Evolutionary conservation across 257 asterid species (phyloP).

Genomic region (Scutellaria baicalensis): DNA sequence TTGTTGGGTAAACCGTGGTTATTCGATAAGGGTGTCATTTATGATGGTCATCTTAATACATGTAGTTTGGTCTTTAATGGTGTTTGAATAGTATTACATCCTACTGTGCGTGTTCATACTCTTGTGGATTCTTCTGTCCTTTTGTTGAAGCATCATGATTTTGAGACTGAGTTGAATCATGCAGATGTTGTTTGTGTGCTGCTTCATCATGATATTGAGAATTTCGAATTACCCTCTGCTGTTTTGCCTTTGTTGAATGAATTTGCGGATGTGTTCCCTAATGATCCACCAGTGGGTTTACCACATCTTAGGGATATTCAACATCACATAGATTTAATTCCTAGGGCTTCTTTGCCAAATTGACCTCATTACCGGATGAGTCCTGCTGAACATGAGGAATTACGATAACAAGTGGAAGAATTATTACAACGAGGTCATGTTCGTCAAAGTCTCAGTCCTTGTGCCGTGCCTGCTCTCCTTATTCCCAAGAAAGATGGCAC

Average conservation of each 20-base stretch:
- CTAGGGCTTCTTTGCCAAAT: not conserved
- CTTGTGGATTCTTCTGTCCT: no score
- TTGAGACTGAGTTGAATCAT: no score
- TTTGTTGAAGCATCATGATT: no score
- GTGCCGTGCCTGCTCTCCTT: not conserved
- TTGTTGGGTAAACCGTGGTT: not conserved
- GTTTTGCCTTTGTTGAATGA: not conserved
- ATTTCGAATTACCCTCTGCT: no score
- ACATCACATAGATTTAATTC: not conserved
- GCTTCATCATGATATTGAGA: not conserved
- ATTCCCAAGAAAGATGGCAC: not conserved
- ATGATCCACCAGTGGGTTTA: no score
- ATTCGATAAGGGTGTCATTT: not conserved
- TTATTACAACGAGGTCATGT: not conserved
- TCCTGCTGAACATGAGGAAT: not conserved
- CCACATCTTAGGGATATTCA: not conserved
- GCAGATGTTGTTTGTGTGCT: rapidly evolving
- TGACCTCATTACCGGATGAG: not conserved
- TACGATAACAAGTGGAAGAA: not conserved
- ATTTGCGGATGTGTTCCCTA: no score
- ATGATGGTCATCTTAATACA: not conserved
- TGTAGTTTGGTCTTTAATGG: no score
- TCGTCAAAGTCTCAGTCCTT: not conserved
- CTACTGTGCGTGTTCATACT: no score
- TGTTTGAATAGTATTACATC: no score